These are phyloP conservation scores for Eleusine coracana DNA, from an alignment of 176 grass and related monocot genomes.

Conservation along the genomic window DNA sequence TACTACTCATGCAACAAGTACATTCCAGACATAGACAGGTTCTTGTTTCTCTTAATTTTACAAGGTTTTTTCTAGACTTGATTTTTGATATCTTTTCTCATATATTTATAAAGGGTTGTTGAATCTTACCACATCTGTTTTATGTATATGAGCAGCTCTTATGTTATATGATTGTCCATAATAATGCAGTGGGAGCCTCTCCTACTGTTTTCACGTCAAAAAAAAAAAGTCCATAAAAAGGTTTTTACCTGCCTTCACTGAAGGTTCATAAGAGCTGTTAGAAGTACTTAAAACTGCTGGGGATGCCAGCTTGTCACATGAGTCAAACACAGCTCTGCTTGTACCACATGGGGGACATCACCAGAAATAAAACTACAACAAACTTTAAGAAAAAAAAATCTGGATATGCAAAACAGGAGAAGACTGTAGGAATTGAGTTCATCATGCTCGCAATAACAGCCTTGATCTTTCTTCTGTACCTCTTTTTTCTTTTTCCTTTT, in stretches of 20 bases:
- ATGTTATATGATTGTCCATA: not conserved
- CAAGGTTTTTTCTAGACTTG: not conserved
- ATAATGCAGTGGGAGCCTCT: not conserved
- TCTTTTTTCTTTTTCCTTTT: constrained; percentile 7
- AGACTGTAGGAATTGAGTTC: not conserved
- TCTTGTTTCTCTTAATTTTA: constrained; percentile 35
- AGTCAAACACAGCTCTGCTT: constrained; percentile 8
- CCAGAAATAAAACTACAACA: not conserved
- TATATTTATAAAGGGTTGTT: constrained; percentile 1
- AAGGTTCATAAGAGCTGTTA: not conserved
- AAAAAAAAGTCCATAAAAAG: not conserved
- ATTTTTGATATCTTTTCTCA: not conserved
- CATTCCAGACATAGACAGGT: constrained; percentile 73
- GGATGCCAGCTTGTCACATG: not conserved
- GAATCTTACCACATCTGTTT: constrained; percentile 1
- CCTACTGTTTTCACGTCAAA: no score
- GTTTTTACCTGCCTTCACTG: not conserved
- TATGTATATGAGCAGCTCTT: constrained; percentile 3
- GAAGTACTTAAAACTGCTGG: not conserved
- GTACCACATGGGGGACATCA: not conserved
- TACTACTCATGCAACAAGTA: constrained; percentile 67
- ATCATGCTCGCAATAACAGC: not conserved
- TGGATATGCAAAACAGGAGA: not conserved
- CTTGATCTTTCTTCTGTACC: not conserved
- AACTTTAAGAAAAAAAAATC: not conserved